These are phyloP conservation scores for Bipolaris sorokiniana DNA, from an alignment of 2,329 filamentous ascomycete species.

Conservation along the genomic window DNA sequence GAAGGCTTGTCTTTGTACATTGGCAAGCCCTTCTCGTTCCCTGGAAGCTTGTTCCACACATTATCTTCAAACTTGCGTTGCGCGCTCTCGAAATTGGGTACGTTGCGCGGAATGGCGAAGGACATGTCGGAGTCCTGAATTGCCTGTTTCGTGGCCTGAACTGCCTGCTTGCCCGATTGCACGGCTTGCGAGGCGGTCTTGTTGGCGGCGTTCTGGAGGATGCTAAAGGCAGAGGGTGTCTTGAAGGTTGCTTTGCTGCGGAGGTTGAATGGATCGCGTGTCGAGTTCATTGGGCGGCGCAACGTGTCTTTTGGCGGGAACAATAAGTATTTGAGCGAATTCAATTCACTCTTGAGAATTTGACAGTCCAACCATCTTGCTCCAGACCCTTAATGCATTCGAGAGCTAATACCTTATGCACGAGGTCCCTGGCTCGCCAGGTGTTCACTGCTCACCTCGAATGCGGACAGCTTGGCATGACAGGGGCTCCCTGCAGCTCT, in stretches of 20 bases:
- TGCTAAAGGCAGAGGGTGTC: slow-evolving; percentile 36
- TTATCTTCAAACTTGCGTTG: slow-evolving; percentile 51
- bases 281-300: slow-evolving; percentile 49
- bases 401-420: slow-evolving; percentile 2
- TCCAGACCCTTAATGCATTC: slow-evolving; percentile 2
- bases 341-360: slow-evolving; percentile 9
- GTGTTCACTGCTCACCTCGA: slow-evolving; percentile 32
- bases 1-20: slow-evolving; percentile 99
- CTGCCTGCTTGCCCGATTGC: slow-evolving; percentile 40
- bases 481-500: slow-evolving; percentile 23
- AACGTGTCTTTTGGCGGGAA: slow-evolving; percentile 13
- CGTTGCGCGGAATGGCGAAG: slow-evolving; percentile 52
- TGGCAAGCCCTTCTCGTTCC: slow-evolving; percentile 69
- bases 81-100: slow-evolving; percentile 52
- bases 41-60: slow-evolving; percentile 62
- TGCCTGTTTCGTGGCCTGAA: slow-evolving; percentile 41
- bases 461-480: slow-evolving; percentile 19
- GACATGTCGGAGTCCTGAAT: slow-evolving; percentile 50
- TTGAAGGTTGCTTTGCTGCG: slow-evolving; percentile 43
- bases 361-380: slow-evolving; percentile 9
- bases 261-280: slow-evolving; percentile 55
- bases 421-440: slow-evolving; percentile 24
- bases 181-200: slow-evolving; percentile 33
- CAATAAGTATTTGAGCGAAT: slow-evolving; percentile 8
- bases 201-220: slow-evolving; percentile 42